Percentiles rank a stretch among this genome's conserved stretches.
Conservation (phyloP, 1,284 basidiomycete species). For the Trichosporon sp. region DNA sequence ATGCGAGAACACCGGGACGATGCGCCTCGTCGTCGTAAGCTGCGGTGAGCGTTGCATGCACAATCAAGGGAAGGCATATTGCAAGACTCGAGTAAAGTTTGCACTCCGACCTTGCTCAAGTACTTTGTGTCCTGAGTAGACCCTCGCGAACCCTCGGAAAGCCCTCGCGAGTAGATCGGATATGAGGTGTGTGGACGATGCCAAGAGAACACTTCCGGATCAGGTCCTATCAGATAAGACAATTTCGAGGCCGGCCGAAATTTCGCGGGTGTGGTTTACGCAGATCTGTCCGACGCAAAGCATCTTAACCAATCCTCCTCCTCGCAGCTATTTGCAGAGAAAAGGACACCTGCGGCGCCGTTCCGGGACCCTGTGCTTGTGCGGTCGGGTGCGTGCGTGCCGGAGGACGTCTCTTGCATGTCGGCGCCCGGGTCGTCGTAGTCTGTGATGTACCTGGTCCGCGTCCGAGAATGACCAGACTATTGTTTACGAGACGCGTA, state of each 20-base stretch:
- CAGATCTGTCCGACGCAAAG: background rate
- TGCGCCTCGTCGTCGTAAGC: background rate
- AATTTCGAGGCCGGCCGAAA: background rate
- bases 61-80: background rate
- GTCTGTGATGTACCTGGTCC: too few species aligned
- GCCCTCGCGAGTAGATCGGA: background rate
- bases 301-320: background rate
- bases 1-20: background rate
- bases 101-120: background rate
- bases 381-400: too few species aligned
- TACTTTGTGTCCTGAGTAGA: background rate
- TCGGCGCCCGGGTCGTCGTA: too few species aligned
- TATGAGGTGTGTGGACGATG: background rate
- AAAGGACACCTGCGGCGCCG: too few species aligned
- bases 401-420: too few species aligned
- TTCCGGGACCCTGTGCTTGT: too few species aligned
- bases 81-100: background rate
- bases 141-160: background rate
- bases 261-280: background rate
- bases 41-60: background rate
- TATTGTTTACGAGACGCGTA: too few species aligned
- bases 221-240: constrained; percentile 3
- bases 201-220: background rate
- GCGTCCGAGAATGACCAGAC: too few species aligned
- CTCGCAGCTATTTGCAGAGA: background rate